These are phyloP conservation scores for Neurospora cerealis DNA, from an alignment of 495 filamentous ascomycete genomes.

Conservation along the genomic window DNA sequence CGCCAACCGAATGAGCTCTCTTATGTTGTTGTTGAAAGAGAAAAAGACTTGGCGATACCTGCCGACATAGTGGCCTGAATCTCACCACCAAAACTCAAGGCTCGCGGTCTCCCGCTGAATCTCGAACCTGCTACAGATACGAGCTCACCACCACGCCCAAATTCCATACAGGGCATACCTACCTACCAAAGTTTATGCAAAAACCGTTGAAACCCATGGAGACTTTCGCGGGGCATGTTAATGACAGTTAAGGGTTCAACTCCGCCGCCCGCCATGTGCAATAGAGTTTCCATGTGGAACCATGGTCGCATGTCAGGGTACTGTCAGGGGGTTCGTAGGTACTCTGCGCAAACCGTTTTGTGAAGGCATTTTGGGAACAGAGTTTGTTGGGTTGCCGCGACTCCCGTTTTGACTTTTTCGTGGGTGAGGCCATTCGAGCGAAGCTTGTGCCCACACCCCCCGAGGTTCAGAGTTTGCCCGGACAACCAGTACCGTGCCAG, in stretches of 20 bases:
- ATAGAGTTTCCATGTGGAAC: background rate
- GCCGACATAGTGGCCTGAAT: background rate
- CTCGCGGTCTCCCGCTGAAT: background rate
- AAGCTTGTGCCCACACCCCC: background rate
- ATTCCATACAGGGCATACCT: background rate
- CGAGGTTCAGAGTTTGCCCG: background rate
- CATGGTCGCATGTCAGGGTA: background rate
- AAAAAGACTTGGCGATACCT: background rate
- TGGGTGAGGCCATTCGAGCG: background rate
- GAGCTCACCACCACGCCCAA: background rate
- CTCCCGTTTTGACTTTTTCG: background rate
- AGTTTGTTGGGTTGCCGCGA: background rate
- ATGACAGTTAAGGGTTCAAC: background rate
- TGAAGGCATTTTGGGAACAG: background rate
- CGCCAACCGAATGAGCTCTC: background rate
- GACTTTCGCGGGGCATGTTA: background rate
- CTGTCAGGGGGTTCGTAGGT: background rate
- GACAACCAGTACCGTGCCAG: background rate
- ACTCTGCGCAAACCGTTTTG: background rate
- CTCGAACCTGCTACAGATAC: background rate
- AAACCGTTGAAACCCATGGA: background rate
- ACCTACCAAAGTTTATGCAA: background rate
- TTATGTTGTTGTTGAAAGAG: background rate
- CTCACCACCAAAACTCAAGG: background rate
- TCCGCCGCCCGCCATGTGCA: background rate